Evolutionary conservation across 192 early-diverging fungal species (phyloP).

Genomic region (Coemansia sp.): DNA sequence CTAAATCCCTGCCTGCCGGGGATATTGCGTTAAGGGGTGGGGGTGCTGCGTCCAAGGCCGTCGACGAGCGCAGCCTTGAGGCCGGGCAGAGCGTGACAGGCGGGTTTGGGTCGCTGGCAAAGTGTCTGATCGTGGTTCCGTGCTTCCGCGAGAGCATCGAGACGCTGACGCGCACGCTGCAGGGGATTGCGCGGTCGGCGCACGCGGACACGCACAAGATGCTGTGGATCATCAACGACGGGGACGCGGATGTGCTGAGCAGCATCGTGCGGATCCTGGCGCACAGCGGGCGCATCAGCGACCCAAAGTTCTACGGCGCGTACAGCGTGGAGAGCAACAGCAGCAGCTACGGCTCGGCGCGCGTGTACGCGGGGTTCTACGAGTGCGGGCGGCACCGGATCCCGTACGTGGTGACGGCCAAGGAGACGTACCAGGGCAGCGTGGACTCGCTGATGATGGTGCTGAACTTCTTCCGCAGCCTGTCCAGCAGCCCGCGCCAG

Average conservation of each 20-base stretch:
- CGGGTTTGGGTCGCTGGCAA: conserved; percentile 6
- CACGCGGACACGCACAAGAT: conserved; percentile 39
- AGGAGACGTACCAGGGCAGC: conserved; percentile 53
- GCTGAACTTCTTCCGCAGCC: conserved; percentile 44
- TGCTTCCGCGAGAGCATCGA: conserved; percentile 35
- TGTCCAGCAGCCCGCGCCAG: conserved; percentile 14
- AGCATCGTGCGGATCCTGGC: conserved; percentile 35
- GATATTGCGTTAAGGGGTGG: too few relatives aligned
- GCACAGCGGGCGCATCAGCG: conserved; percentile 34
- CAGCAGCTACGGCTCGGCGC: conserved; percentile 34
- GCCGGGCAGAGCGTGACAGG: background rate
- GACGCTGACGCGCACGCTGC: conserved; percentile 39
- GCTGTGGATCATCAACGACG: conserved; percentile 49
- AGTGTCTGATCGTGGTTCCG: conserved; percentile 43
- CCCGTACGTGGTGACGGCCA: conserved; percentile 91
- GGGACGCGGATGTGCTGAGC: conserved; percentile 20
- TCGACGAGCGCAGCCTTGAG: conserved; percentile 9
- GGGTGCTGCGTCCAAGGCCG: background rate
- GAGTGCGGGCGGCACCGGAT: conserved; percentile 86
- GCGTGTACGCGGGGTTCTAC: conserved; percentile 90
- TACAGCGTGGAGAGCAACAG: conserved; percentile 31
- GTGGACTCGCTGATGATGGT: conserved; percentile 53
- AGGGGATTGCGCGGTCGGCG: conserved; percentile 41
- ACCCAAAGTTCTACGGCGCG: conserved; percentile 48
- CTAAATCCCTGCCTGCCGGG: background rate